Evolutionary conservation across 371 early-diverging fungal species (phyloP).

Genomic region (Mortierella sp.): DNA sequence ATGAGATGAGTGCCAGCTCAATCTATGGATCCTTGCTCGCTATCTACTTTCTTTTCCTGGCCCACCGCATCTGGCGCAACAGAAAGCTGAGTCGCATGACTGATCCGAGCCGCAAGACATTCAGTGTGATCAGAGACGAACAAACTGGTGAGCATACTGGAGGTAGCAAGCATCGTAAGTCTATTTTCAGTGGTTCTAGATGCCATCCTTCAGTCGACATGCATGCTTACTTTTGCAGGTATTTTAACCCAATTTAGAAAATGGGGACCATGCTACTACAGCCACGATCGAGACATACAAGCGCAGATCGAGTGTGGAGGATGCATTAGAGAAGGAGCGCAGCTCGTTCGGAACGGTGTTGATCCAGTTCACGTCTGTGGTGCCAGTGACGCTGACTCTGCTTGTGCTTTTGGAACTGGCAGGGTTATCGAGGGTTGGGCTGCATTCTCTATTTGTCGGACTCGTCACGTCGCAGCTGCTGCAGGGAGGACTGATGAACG

Average conservation of each 20-base stretch:
- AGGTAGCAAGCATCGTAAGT: not conserved
- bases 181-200: not conserved
- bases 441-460: constrained; percentile 41
- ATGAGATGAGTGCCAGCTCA: constrained; percentile 24
- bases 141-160: not conserved
- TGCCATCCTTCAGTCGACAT: not conserved
- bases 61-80: constrained; percentile 29
- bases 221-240: not conserved
- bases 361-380: constrained; percentile 37
- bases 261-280: constrained; percentile 6
- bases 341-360: constrained; percentile 18
- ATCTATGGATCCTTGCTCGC: constrained; percentile 32
- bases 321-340: constrained; percentile 21
- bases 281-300: constrained; percentile 24
- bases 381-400: constrained; percentile 37
- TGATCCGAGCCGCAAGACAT: constrained; percentile 16
- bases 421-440: constrained; percentile 36
- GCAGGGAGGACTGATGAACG: constrained; percentile 27
- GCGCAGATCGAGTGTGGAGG: constrained; percentile 22
- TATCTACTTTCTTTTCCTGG: constrained; percentile 31
- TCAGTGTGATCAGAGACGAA: constrained; percentile 14
- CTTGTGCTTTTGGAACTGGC: constrained; percentile 33
- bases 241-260: not conserved
- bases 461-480: constrained; percentile 36
- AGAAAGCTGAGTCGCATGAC: constrained; percentile 12